Evolutionary conservation across 1,139 yeast species (phyloP), one percentile per base, ranked within the genome.

Genomic region (Saccharomyces hybrid): DNA sequence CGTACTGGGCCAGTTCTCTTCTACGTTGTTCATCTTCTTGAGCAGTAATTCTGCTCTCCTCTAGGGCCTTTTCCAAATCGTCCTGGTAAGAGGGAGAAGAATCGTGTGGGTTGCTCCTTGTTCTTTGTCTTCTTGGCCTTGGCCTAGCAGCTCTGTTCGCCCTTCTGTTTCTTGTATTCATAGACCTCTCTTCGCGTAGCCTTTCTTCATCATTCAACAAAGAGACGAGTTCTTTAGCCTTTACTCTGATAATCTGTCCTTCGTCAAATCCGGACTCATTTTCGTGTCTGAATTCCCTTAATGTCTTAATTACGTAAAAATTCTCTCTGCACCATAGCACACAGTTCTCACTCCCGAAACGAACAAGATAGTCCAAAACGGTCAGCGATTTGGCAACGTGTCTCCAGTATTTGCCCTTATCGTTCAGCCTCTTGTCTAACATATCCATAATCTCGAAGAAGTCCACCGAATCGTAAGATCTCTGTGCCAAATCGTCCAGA

Each of bases 361-460:
- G 82, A 27, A 93, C 90, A 60, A 93, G 77, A 71, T 85, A 93
- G 67, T 93, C 98, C 64, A 93, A 77, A 13, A 93, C 86, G 1
- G 96, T 88, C 62, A 93, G 77, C 1, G 95, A 83, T 71, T 93
- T 95, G 60, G 95, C 93, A 48, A 93, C 93, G 71, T 93, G 99
- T 61, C 97, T 82, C 99, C 99, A 93, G 73, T 93, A 88, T 71
- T 91, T 93, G 57, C 99, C 99, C 75, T 91, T 91, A 68, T 93
- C 99, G 67, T 93, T 93, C 63, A 95, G 76, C 61, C 99, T 80
- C 63, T 91, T 84, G 72, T 91, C 99, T 53, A 93, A 73, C 89
- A 95, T 90, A 67, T 93, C 98, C 96, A 93, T 88, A 50, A 93
- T 83, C 65, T 91, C 96, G 66, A 89, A 79, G 62, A 91, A 84